Base-by-base conservation (phyloP, 768 basidiomycete genomes). In the Pleurotus cornucopiae region DNA sequence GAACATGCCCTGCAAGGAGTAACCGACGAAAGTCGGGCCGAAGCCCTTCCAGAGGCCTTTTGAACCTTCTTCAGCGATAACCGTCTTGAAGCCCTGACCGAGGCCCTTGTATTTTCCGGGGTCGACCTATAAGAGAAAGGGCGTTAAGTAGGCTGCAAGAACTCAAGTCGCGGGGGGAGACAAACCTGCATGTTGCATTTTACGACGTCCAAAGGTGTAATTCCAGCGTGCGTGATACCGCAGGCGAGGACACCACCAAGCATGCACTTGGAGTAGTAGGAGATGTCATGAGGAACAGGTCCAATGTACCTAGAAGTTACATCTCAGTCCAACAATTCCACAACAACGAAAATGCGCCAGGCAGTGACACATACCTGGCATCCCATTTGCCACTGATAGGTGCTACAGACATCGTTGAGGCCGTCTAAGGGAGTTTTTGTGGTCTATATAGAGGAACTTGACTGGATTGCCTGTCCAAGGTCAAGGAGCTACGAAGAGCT, bases 1-100 rank as follows among this genome's bases (percentile, higher is more conserved):
- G 88, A 96, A 94, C 84, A 94, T 87, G 69, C 95, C 95, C 76
- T 97, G 95, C 65, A 94, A 81, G 6, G 92, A 91, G 79, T 95
- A 95, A 61, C 95, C 94, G 73, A 96, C 78, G 60, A 94, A 78
- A 58, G 95, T 98, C 54, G 95, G 95, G 38, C 91, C 91, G 68
- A 97, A 77, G 66, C 95, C 95, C 73, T 96, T 98, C 86, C 94
- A 89, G 72, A 97, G 84, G 71, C 92, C 95, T 39, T 71, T 83
- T 58, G 85, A 72, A 64, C 94, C 91, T 73, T 95, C 90, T 70
- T 92, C 91, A 41, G 81, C 82, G 55, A 89, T 54, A 66, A 94
- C 84, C 39, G 79, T 78, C 57, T 78, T 77, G 60, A 94, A 74
- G 61, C 81, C 76, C 51, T 81, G 74, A 46, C 75, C 63, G 61